phyloP scores from a whole-genome alignment of 768 basidiomycete species.

The Suillus spraguei region DNA sequence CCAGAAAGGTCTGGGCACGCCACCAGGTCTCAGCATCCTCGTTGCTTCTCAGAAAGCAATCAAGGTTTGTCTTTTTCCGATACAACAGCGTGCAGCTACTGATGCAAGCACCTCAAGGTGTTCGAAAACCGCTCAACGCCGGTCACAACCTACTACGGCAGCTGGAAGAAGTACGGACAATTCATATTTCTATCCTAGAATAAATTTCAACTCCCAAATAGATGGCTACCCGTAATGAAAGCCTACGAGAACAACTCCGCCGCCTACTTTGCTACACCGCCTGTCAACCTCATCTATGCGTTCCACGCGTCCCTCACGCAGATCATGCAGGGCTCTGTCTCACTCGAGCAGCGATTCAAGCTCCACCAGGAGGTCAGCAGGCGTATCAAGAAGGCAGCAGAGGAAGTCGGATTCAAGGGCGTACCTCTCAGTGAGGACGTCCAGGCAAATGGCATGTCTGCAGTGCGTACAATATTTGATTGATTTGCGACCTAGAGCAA shows the following conservation, averaged over 20 bases:
- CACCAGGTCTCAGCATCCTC: conserved; percentile 90
- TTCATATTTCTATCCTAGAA: background rate
- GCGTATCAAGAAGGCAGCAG: conserved; percentile 68
- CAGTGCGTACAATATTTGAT: conserved; percentile 45
- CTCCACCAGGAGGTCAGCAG: conserved; percentile 71
- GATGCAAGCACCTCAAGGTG: conserved; percentile 39
- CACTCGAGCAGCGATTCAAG: conserved; percentile 77
- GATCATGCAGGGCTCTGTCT: conserved; percentile 63
- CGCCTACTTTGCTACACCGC: conserved; percentile 94
- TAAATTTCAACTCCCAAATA: conserved; percentile 25
- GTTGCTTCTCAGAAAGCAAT: conserved; percentile 82
- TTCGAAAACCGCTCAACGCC: conserved; percentile 65
- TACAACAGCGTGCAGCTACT: background rate
- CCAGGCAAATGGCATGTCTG: conserved; percentile 95
- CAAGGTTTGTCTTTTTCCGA: conserved; percentile 39
- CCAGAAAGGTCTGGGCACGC: conserved; percentile 92
- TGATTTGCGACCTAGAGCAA: conserved; percentile 7
- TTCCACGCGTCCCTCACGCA: conserved; percentile 78
- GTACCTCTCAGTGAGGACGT: conserved; percentile 62
- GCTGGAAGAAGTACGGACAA: conserved; percentile 73
- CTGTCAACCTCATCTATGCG: conserved; percentile 93
- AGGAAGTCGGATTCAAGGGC: conserved; percentile 70
- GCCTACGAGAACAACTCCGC: conserved; percentile 82
- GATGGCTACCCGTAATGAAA: conserved; percentile 93
- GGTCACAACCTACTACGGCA: conserved; percentile 80